A percentile compares a stretch with the other conserved stretches of the same genome.
Evolutionary conservation across 495 filamentous ascomycete genomes (phyloP).

Genomic region (Podospora comata): DNA sequence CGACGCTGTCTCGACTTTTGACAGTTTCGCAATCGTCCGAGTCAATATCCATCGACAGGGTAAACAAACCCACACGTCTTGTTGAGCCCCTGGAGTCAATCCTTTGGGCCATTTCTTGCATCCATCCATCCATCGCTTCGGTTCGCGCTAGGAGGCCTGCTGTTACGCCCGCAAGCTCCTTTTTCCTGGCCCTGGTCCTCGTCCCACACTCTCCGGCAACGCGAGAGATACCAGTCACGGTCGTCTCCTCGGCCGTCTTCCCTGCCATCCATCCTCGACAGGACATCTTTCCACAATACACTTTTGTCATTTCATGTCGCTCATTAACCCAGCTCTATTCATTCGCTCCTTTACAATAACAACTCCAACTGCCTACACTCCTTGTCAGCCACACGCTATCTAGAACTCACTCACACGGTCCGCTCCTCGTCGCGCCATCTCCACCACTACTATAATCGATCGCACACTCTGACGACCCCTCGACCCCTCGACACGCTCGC

Average conservation of each 20-base stretch:
- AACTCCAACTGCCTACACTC: conserved; percentile 23
- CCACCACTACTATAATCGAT: background rate
- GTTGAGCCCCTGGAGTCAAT: conserved; percentile 13
- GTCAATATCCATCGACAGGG: conserved; percentile 5
- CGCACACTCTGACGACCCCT: background rate
- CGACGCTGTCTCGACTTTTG: conserved; percentile 8
- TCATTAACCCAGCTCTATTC: conserved; percentile 32
- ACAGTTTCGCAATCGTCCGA: conserved; percentile 10
- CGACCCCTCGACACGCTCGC: background rate
- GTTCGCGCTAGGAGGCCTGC: conserved; percentile 23
- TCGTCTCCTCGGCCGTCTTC: conserved; percentile 7
- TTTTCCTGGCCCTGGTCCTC: conserved; percentile 18
- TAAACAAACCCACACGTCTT: conserved; percentile 7
- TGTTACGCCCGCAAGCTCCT: conserved; percentile 17
- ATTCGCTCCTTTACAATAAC: conserved; percentile 32
- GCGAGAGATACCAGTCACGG: conserved; percentile 16
- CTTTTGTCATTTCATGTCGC: conserved; percentile 33
- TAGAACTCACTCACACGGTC: conserved; percentile 10
- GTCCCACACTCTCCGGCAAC: conserved; percentile 20
- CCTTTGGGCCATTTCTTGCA: conserved; percentile 17
- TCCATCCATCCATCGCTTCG: conserved; percentile 20
- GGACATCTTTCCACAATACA: conserved; percentile 21
- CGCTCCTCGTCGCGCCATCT: conserved; percentile 17
- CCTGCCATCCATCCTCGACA: conserved; percentile 18
- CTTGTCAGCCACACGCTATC: conserved; percentile 13